Conservation (phyloP, 129 eudicot genomes). For the Centella asiatica region DNA sequence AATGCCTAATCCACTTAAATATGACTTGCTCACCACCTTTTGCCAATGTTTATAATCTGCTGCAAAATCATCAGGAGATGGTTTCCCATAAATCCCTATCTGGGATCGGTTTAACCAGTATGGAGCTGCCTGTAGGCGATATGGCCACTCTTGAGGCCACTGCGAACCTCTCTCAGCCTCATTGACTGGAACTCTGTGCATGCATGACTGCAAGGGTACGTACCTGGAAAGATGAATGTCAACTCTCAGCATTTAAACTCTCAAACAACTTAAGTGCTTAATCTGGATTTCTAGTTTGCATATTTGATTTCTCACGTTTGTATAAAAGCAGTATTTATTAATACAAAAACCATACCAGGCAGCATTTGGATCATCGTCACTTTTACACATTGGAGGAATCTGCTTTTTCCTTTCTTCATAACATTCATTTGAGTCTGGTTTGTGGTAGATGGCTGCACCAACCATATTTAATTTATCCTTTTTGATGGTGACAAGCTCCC, state of each 20-base stretch:
- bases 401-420: conserved; percentile 54
- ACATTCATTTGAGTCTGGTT: conserved; percentile 76
- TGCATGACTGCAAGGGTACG: conserved; percentile 67
- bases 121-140: conserved; percentile 46
- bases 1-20: conserved; percentile 59
- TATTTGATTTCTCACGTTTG: not conserved
- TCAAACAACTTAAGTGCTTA: not conserved
- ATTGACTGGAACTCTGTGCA: conserved; percentile 53
- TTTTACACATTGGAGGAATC: conserved; percentile 65
- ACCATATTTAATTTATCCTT: conserved; percentile 54
- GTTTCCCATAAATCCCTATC: conserved; percentile 77
- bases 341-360: conserved; percentile 50
- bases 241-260: not conserved
- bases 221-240: conserved; percentile 44
- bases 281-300: not conserved
- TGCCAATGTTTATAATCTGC: conserved; percentile 76
- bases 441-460: conserved; percentile 74
- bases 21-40: conserved; percentile 45
- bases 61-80: conserved; percentile 66
- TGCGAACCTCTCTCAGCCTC: conserved; percentile 54
- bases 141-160: conserved; percentile 87
- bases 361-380: conserved; percentile 86
- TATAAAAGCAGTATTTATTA: not conserved
- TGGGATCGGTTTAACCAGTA: conserved; percentile 68
- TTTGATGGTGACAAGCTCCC: conserved; percentile 76